phyloP scores from a whole-genome alignment of 2,329 filamentous ascomycete species.

The Rhynchosporium graminicola region DNA sequence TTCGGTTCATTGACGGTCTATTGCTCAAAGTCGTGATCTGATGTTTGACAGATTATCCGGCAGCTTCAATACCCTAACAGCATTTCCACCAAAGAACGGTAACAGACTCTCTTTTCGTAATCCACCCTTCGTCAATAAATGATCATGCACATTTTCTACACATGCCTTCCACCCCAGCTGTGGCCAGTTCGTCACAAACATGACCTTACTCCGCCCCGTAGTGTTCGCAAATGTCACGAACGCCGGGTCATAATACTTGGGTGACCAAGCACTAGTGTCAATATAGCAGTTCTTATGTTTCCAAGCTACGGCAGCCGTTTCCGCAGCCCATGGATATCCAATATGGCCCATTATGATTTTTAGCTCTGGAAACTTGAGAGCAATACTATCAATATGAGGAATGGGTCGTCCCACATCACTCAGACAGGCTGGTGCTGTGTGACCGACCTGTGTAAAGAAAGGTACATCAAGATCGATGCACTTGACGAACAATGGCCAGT shows the following conservation, averaged over 20 bases:
- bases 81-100: no score
- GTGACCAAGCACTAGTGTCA: constrained; percentile 33
- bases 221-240: constrained; percentile 34
- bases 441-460: constrained; percentile 37
- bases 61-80: no score
- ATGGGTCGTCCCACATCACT: constrained; percentile 37
- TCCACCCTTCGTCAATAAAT: not conserved
- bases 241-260: constrained; percentile 35
- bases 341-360: constrained; percentile 35
- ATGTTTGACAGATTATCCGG: no score
- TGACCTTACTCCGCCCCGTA: constrained; percentile 33
- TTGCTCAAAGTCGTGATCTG: no score
- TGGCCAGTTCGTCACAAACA: constrained; percentile 38
- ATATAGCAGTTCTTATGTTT: constrained; percentile 38
- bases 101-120: not conserved
- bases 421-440: constrained; percentile 35
- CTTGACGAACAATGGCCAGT: constrained; percentile 37
- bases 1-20: no score
- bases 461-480: constrained; percentile 38
- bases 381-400: constrained; percentile 36
- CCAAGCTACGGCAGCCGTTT: constrained; percentile 35
- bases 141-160: constrained; percentile 15
- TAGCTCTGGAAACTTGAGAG: constrained; percentile 33
- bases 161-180: constrained; percentile 34
- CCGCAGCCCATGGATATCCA: constrained; percentile 35